Base-by-base conservation (phyloP, 2,329 filamentous ascomycete species). In the Ophioceras dolichostomum region DNA sequence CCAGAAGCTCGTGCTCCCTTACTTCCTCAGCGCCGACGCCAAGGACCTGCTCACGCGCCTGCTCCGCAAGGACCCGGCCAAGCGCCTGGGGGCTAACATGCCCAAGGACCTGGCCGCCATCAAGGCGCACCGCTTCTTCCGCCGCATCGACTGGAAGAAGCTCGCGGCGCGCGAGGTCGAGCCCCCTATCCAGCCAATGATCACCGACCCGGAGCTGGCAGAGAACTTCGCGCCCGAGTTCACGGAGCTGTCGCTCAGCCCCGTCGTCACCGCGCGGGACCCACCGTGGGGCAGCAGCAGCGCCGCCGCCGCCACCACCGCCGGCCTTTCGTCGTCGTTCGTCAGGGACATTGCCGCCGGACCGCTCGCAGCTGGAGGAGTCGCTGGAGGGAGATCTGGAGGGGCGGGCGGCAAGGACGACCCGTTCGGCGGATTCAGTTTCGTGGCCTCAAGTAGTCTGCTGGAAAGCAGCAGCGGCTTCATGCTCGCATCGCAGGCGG, bases 221-320 rank as follows among this genome's bases (percentile, higher is more conserved):
- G 93, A 98, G 71, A 98, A 98, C 61, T 98, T 98, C 60, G 75
- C 83, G 0, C 67, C 69, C n/a, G 87, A 95, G 54, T 98, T 98
- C 56, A 98, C 89, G 0, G 78, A 83, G 39, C 60, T 94, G 44
- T 74, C 84, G 4, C 67, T 96, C 37, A 93, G 83, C 54, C 86
- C 87, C 5, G 68, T 83, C 2, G 54, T 78, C 38, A 60, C 61
- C 10, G 58, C 50, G 44, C 59, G 51, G 46, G 61, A 69, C 28
- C 19, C 19, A n/a, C 32, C 31, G 28, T 46, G 44, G 45, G 37
- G 42, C 40, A 34, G 32, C 30, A 38, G 22, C 21, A 6, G n/a
- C 32, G 19, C 32, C 31, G 16, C 24, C 32, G 17, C 34, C 26
- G 13, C 14, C 31, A 36, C 12, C 17, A 28, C 19, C 13, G 7